Base-by-base conservation (phyloP, 306 rosid genomes). In the Herpetospermum pedunculosum region DNA sequence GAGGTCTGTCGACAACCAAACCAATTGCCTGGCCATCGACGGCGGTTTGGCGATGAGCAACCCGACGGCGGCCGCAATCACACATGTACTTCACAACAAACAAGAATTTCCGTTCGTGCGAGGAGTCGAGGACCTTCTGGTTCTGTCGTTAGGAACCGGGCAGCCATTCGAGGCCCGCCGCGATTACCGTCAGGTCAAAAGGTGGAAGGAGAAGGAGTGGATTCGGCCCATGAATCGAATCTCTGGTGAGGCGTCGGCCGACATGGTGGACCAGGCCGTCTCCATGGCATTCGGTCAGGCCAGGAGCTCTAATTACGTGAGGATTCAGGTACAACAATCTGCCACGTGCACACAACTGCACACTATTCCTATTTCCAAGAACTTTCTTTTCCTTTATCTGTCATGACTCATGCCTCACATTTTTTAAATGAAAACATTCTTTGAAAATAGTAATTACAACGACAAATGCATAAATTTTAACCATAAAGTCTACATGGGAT, bases 21-120 rank as follows among this genome's bases (percentile, higher is more conserved):
- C 90, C 5, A 58, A 68, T n/a, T 95, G 99, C 73, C 47, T 95
- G 49, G 97, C 97, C 7, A 84, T 95, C 11, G 97, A 95, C 64
- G 97, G 96, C 32, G 97, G 96, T 8, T 76, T 95, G 50, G 90
- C 90, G 18, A 95, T 91, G 99, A 87, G 90, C 63, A 94, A 95
- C 83, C 99, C 99, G 1, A 82, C 99, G 2, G 88, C 90, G 8
- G 96, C 97, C 4, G 99, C 99, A 3, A 95, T 95, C 40, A 95
- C 99, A 76, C 99, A 95, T 85, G 99, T 95, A 82, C 92, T 95
- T 23, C 99, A 95, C 77, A 95, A 95, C 85, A 95, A 91, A 76
- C 96, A 95, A 77, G 99, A 95, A 78, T 95, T 95, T 43, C 99
- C 99, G 48, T 92, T 91, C 81, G 99, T 95, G 83, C 87, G 99